Evolutionary conservation across 2,329 filamentous ascomycete genomes (phyloP).

Genomic region (Cladophialophora chaetospira): DNA sequence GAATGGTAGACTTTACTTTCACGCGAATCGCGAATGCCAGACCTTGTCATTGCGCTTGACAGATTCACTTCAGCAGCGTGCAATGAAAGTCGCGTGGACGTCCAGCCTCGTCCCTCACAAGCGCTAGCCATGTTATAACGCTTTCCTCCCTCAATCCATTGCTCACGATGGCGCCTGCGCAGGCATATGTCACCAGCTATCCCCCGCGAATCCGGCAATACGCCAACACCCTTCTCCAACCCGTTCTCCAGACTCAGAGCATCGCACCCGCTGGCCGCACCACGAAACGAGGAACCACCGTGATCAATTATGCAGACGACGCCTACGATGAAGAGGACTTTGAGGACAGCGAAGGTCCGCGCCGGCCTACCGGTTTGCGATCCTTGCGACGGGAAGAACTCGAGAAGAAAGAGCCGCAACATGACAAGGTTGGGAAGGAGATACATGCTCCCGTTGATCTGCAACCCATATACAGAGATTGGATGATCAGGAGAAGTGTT

Average conservation of each 20-base stretch:
- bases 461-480: constrained; percentile 91
- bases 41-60: not conserved
- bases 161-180: constrained; percentile 61
- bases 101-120: not conserved
- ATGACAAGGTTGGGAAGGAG: constrained; percentile 82
- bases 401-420: constrained; percentile 63
- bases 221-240: constrained; percentile 87
- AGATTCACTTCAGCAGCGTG: not conserved
- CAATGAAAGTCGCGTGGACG: not conserved
- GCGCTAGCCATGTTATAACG: constrained; percentile 22
- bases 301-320: constrained; percentile 97
- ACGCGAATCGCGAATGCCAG: no score
- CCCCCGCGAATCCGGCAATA: constrained; percentile 87
- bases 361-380: constrained; percentile 75
- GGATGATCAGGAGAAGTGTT: constrained; percentile 75
- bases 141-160: not conserved
- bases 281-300: constrained; percentile 95
- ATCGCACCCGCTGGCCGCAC: constrained; percentile 71
- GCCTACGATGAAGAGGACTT: constrained; percentile 77
- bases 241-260: constrained; percentile 72
- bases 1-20: no score
- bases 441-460: constrained; percentile 75
- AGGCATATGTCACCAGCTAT: constrained; percentile 89
- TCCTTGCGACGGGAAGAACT: constrained; percentile 78
- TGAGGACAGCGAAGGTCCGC: constrained; percentile 66